These are phyloP conservation scores for Fraxinus pennsylvanica DNA, from an alignment of 257 asterid genomes.

Conservation along the genomic window DNA sequence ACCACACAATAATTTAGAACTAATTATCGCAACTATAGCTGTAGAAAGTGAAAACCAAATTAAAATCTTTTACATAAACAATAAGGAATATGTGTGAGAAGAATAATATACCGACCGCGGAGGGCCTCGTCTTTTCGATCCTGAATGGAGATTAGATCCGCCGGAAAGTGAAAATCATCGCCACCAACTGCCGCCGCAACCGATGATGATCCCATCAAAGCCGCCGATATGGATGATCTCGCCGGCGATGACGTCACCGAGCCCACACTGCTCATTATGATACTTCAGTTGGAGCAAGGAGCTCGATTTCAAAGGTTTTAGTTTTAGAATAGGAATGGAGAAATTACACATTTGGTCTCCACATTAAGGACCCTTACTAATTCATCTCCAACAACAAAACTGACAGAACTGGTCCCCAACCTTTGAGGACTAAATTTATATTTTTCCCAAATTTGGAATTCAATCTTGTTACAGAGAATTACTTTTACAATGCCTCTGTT, in stretches of 20 bases:
- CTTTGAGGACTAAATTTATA: too few species aligned
- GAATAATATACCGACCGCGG: constrained; percentile 40
- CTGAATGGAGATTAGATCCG: constrained; percentile 55
- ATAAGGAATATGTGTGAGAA: not conserved
- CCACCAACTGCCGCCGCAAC: constrained; percentile 23
- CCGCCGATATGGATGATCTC: constrained; percentile 44
- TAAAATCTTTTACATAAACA: not conserved
- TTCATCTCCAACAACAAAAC: too few species aligned
- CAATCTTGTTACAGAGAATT: too few species aligned
- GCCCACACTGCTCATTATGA: constrained; percentile 44
- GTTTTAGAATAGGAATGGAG: not conserved
- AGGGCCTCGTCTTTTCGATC: constrained; percentile 73
- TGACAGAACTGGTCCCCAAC: not conserved
- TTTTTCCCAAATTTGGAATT: not conserved
- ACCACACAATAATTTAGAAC: not conserved
- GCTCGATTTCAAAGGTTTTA: not conserved
- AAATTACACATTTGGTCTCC: not conserved
- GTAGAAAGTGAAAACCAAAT: not conserved
- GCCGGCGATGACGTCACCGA: constrained; percentile 36
- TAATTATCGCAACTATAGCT: not conserved
- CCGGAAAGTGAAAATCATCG: constrained; percentile 53
- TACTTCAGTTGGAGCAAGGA: not conserved
- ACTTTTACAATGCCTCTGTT: too few species aligned
- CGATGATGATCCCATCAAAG: constrained; percentile 36
- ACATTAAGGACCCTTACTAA: not conserved